phyloP scores from a whole-genome alignment of 2,329 filamentous ascomycete genomes.

The Aspergillus unguis region DNA sequence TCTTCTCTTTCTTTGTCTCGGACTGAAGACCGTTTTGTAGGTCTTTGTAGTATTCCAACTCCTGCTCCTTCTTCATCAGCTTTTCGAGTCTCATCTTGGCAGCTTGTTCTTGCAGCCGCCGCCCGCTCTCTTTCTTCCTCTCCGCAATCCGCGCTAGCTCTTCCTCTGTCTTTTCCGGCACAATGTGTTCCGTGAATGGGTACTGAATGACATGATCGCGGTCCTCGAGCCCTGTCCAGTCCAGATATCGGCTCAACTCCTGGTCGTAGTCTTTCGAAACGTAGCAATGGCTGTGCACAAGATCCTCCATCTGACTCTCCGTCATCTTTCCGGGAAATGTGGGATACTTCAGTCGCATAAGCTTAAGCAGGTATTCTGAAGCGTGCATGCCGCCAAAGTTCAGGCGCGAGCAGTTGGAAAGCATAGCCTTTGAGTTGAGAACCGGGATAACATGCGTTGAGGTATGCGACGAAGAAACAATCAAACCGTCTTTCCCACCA shows the following conservation, averaged over 20 bases:
- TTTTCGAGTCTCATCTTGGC: conserved; percentile 97
- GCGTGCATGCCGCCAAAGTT: conserved; percentile 94
- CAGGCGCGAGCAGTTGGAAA: conserved; percentile 79
- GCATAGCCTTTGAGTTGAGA: conserved; percentile 76
- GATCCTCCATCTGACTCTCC: conserved; percentile 78
- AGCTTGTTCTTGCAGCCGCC: conserved; percentile 88
- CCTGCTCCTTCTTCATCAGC: conserved; percentile 90
- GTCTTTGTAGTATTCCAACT: conserved; percentile 88
- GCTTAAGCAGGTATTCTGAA: conserved; percentile 85
- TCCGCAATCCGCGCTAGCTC: conserved; percentile 87
- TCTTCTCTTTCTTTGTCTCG: conserved; percentile 86
- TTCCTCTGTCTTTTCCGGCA: conserved; percentile 89
- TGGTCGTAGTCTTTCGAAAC: conserved; percentile 77
- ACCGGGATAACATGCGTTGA: conserved; percentile 95
- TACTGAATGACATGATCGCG: conserved; percentile 87
- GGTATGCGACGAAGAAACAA: conserved; percentile 88
- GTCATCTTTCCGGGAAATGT: conserved; percentile 83
- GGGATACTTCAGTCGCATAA: conserved; percentile 88
- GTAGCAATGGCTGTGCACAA: conserved; percentile 87
- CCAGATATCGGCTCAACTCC: conserved; percentile 73
- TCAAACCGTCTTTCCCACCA: conserved; percentile 77
- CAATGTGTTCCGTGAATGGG: conserved; percentile 85
- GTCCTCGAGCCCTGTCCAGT: conserved; percentile 90
- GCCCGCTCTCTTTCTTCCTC: conserved; percentile 89
- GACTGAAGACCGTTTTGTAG: conserved; percentile 69